Conservation (phyloP, 1,139 yeast genomes). For the Sugiyamaella xylanicola region DNA sequence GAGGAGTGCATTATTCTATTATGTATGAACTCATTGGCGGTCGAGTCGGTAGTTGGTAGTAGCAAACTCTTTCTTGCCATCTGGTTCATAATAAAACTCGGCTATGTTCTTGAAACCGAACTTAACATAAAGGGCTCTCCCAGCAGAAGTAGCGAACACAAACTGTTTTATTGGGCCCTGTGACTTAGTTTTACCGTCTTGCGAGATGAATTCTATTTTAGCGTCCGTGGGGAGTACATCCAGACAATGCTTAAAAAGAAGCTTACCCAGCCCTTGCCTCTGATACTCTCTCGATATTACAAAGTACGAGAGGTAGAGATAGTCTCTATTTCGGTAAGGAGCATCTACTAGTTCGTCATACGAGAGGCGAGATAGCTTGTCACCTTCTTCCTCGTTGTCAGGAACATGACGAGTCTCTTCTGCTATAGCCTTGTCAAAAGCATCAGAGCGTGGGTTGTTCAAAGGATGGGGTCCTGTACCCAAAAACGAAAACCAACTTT, state of each 20-base stretch:
- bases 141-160: constrained; percentile 24
- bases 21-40: not conserved
- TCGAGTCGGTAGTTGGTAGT: constrained; percentile 9
- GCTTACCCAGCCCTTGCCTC: constrained; percentile 22
- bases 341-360: constrained; percentile 22
- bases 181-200: constrained; percentile 21
- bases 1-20: too few relatives aligned
- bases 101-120: constrained; percentile 22
- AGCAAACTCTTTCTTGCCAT: constrained; percentile 15
- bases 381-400: constrained; percentile 17
- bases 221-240: constrained; percentile 19
- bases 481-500: constrained; percentile 17
- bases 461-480: constrained; percentile 23
- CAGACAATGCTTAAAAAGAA: constrained; percentile 19
- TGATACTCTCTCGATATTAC: constrained; percentile 26
- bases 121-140: constrained; percentile 23
- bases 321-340: constrained; percentile 24
- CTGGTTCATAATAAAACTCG: constrained; percentile 14
- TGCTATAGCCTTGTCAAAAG: constrained; percentile 7
- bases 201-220: constrained; percentile 17
- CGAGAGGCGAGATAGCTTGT: constrained; percentile 21
- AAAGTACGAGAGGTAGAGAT: constrained; percentile 23
- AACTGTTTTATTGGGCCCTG: constrained; percentile 27
- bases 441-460: constrained; percentile 16
- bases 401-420: constrained; percentile 17